These are phyloP conservation scores for Candida parachauliodes DNA, from an alignment of 805 yeast species.

Conservation along the genomic window DNA sequence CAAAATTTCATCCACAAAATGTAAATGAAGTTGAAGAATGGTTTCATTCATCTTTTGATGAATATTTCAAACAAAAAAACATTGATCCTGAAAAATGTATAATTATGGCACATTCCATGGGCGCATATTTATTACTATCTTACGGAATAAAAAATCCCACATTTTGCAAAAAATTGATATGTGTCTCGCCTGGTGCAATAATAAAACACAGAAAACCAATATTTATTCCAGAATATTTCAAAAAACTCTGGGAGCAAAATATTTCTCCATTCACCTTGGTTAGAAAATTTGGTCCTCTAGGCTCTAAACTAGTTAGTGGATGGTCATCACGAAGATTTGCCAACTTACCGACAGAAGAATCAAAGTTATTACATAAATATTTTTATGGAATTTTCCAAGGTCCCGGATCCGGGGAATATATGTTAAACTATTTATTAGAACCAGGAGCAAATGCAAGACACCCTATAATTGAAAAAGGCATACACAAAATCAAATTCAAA, in stretches of 20 bases:
- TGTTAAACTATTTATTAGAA: constrained; percentile 75
- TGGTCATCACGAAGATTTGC: constrained; percentile 87
- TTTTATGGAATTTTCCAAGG: constrained; percentile 81
- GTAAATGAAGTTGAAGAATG: constrained; percentile 53
- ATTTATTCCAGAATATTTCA: constrained; percentile 72
- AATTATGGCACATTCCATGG: constrained; percentile 85
- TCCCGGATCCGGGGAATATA: constrained; percentile 90
- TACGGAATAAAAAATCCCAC: constrained; percentile 60
- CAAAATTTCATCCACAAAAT: constrained; percentile 50
- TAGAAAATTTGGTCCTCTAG: constrained; percentile 73
- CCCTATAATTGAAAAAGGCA: constrained; percentile 55
- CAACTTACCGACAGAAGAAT: constrained; percentile 43
- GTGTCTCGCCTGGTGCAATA: constrained; percentile 91
- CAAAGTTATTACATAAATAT: constrained; percentile 65
- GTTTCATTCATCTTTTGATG: constrained; percentile 61
- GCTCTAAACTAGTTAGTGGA: constrained; percentile 80
- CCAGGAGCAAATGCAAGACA: constrained; percentile 89
- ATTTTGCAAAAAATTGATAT: constrained; percentile 62
- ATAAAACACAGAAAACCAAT: constrained; percentile 43
- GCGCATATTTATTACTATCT: constrained; percentile 75
- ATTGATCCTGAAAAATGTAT: constrained; percentile 41
- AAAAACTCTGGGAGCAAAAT: constrained; percentile 78
- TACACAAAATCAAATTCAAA: constrained; percentile 53
- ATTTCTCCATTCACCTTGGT: constrained; percentile 83
- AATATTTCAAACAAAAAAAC: constrained; percentile 56